A percentile compares a stretch with the other conserved stretches of the same genome.
Conservation (phyloP, 192 early-diverging fungal genomes). For the Rhizophlyctis rosea region DNA sequence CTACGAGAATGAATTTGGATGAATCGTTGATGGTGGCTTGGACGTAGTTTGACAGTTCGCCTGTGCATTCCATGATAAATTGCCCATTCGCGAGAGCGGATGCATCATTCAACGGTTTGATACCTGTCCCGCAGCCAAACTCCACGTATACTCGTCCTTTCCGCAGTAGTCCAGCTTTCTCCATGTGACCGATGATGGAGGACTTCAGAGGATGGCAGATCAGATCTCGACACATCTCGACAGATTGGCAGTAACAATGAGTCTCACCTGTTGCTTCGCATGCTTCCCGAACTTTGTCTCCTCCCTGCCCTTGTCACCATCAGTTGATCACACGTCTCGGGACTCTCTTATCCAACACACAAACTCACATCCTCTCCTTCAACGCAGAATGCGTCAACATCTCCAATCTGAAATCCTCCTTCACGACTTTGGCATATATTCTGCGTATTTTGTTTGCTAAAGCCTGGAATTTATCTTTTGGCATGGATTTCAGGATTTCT, state of each 20-base stretch:
- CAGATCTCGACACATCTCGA: too few species aligned
- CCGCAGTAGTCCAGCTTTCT: slow-evolving; percentile 52
- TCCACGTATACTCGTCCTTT: slow-evolving; percentile 65
- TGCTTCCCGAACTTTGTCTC: slow-evolving; percentile 45
- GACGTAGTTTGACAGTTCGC: slow-evolving; percentile 39
- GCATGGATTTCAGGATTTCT: slow-evolving; percentile 10
- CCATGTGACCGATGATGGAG: slow-evolving; percentile 81
- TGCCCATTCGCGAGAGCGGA: neutral
- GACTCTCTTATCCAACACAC: too few species aligned
- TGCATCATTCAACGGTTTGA: slow-evolving; percentile 33
- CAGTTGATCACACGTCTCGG: too few species aligned
- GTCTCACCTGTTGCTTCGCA: slow-evolving; percentile 58
- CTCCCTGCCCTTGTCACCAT: neutral
- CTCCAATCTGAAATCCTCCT: slow-evolving; percentile 5
- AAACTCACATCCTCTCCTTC: slow-evolving; percentile 15
- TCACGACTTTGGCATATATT: slow-evolving; percentile 13
- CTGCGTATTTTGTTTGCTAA: slow-evolving; percentile 19
- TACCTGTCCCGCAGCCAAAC: too few species aligned
- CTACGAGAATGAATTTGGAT: slow-evolving; percentile 63
- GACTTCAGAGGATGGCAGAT: too few species aligned
- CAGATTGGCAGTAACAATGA: too few species aligned
- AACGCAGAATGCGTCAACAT: slow-evolving; percentile 34
- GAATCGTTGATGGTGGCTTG: slow-evolving; percentile 41
- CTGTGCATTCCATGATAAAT: neutral
- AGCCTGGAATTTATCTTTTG: slow-evolving; percentile 15